Evolutionary conservation across 345 rosid species (phyloP), one percentile per base, ranked within the genome.

Genomic region (Dimocarpus longan): DNA sequence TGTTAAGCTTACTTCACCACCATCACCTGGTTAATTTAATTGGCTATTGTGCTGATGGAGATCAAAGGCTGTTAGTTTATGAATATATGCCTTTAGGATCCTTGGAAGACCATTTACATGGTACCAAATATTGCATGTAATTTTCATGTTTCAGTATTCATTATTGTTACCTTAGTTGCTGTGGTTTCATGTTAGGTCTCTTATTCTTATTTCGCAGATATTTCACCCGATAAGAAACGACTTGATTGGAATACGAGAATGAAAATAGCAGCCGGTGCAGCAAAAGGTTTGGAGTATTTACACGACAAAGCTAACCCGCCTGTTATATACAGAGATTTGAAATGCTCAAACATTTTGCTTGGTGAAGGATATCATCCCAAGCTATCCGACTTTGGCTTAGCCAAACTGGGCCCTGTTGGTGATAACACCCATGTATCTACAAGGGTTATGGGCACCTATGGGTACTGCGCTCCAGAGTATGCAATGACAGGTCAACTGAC

Each of bases 401-500:
- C 98, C 74, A 94, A 94, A 84, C 82, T 94, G 73, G 98, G 98
- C 5, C 96, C 97, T 56, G 95, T 90, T 75, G 98, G 97, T 8
- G 98, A 94, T 77, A 89, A 91, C 24, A 93, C 96, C 42, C 98
- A 93, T 82, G 98, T 93, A 44, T 93, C 96, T 24, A 95, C 98
- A 10, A 91, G 97, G 75, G 98, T 94, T 79, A 92, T 94, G 98
- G 98, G 98, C 56, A 94, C 98, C 42, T 94, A 92, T 62, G 98
- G 97, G 69, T 94, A 94, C 75, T 94, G 97, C 46, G 97, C 98
- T 69, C 98, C 98, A 1, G 95, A 94, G 76, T 94, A 94, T 77
- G 97, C 98, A 78, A 94, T 92, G 98, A 94, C 98, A 3, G 98
- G 98, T 19, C 95, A 92, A 68, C 85, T 94, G 76, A 94, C 97